These are phyloP conservation scores for Talaromyces pinophilus DNA, from an alignment of 2,329 filamentous ascomycete species.

Conservation along the genomic window DNA sequence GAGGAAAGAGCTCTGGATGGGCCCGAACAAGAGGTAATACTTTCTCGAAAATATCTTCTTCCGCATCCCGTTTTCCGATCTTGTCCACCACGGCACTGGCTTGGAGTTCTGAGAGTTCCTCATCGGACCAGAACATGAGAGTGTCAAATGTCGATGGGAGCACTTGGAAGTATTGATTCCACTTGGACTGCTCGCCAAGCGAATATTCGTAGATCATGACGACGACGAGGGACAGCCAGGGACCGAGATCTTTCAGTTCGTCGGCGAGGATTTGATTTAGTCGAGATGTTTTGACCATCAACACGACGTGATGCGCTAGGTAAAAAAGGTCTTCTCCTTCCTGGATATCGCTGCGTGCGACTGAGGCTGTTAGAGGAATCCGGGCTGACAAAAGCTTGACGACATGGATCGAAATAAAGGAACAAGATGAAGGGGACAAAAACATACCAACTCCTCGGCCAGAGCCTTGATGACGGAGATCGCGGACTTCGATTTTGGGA, in stretches of 20 bases:
- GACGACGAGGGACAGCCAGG: constrained; percentile 67
- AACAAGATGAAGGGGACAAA: constrained; percentile 12
- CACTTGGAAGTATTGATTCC: constrained; percentile 76
- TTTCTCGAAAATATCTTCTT: constrained; percentile 64
- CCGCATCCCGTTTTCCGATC: constrained; percentile 72
- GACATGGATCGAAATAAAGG: background rate
- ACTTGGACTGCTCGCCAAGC: constrained; percentile 61
- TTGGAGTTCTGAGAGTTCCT: constrained; percentile 71
- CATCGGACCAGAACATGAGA: constrained; percentile 81
- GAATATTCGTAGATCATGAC: constrained; percentile 77
- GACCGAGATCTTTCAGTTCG: constrained; percentile 53
- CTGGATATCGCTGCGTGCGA: constrained; percentile 68
- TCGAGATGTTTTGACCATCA: constrained; percentile 71
- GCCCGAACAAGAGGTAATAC: constrained; percentile 55
- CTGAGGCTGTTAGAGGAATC: constrained; percentile 45
- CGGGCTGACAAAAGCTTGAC: background rate
- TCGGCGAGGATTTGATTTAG: constrained; percentile 60
- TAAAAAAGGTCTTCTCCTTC: constrained; percentile 78
- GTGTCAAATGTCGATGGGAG: constrained; percentile 75
- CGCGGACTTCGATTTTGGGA: constrained; percentile 59
- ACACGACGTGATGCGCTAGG: constrained; percentile 70
- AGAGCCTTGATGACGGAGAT: constrained; percentile 57
- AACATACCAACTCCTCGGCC: constrained; percentile 65
- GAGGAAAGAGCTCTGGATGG: constrained; percentile 46
- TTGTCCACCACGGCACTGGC: constrained; percentile 74